phyloP scores from a whole-genome alignment of 108 stramenopile species.

The Aurantiochytrium sp. region DNA sequence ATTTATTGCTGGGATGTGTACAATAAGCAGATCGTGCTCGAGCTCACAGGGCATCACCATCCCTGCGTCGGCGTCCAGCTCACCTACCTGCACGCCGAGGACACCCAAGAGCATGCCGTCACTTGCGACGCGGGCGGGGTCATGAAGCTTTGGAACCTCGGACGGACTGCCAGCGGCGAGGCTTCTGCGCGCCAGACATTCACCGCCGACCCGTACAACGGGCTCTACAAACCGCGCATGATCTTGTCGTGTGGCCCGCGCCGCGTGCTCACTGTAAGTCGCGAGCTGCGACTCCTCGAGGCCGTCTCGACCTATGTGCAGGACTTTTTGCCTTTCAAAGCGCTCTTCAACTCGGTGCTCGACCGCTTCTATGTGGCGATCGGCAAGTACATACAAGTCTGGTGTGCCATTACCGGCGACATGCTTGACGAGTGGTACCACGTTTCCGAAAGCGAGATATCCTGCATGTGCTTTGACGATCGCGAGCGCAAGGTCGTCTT shows the following conservation, averaged over 20 bases:
- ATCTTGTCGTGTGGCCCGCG: neutral
- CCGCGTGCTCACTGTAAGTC: neutral
- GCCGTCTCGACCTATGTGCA: neutral
- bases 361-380: neutral
- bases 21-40: neutral
- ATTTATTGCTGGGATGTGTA: conserved; percentile 21
- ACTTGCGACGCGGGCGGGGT: neutral
- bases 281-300: neutral
- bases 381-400: conserved; percentile 7
- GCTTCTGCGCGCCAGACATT: neutral
- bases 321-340: conserved; percentile 1
- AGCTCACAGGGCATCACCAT: neutral
- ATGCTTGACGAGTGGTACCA: conserved; percentile 22
- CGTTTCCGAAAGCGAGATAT: conserved; percentile 33
- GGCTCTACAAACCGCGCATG: neutral
- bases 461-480: conserved; percentile 47
- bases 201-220: neutral
- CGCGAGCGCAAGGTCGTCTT: conserved; percentile 47
- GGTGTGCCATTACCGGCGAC: neutral
- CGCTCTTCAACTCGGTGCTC: neutral
- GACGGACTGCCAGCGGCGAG: neutral
- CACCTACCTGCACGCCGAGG: neutral
- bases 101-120: neutral
- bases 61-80: neutral
- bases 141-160: neutral